phyloP scores from a whole-genome alignment of 1,139 yeast genomes.

The Trichomonascaceae sp. region DNA sequence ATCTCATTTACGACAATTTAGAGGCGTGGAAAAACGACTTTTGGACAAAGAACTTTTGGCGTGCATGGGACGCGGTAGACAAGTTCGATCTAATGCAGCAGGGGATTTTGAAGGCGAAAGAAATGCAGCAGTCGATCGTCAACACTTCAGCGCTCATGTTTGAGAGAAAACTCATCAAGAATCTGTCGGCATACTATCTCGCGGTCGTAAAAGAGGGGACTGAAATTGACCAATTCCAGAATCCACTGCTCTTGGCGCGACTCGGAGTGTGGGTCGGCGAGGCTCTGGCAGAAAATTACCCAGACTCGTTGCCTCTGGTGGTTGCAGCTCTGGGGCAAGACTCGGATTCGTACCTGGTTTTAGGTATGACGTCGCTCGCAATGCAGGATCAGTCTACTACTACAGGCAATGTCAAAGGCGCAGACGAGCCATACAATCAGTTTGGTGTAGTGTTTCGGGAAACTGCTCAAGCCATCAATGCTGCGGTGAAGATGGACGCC shows the following conservation, averaged over 20 bases:
- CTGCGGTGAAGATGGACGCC: slow-evolving; percentile 82
- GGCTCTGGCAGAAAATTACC: slow-evolving; percentile 72
- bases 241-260: slow-evolving; percentile 74
- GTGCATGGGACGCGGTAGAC: slow-evolving; percentile 85
- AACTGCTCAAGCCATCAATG: slow-evolving; percentile 70
- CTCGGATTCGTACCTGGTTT: slow-evolving; percentile 72
- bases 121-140: slow-evolving; percentile 73
- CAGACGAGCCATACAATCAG: slow-evolving; percentile 38
- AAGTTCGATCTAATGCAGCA: slow-evolving; percentile 45
- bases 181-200: slow-evolving; percentile 65
- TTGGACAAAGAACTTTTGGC: slow-evolving; percentile 90
- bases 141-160: slow-evolving; percentile 79
- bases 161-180: slow-evolving; percentile 69
- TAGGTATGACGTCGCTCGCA: slow-evolving; percentile 59
- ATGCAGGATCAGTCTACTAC: slow-evolving; percentile 16
- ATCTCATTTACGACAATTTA: slow-evolving; percentile 25
- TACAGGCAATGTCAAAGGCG: slow-evolving; percentile 3
- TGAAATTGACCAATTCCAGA: slow-evolving; percentile 60
- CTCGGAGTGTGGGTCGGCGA: slow-evolving; percentile 88
- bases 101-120: slow-evolving; percentile 72
- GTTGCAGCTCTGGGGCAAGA: slow-evolving; percentile 70
- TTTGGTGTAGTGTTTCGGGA: slow-evolving; percentile 87
- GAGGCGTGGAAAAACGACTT: neutral
- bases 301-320: slow-evolving; percentile 62
- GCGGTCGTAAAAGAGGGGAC: slow-evolving; percentile 89